Evolutionary conservation across 2,329 filamentous ascomycete genomes (phyloP).

Genomic region (Cladobotryum protrusum): DNA sequence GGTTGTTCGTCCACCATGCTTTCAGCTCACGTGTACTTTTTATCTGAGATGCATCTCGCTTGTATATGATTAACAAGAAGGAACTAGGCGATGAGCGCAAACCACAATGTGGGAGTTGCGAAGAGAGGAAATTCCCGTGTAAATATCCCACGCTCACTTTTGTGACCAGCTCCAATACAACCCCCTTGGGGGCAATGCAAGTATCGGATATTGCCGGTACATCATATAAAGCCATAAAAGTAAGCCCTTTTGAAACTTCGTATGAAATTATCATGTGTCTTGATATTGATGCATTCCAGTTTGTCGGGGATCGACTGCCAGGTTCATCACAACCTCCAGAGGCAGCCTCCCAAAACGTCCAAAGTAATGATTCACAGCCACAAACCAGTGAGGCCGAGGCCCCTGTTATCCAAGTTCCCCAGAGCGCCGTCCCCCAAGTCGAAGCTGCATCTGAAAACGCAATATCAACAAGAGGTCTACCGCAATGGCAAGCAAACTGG

Average conservation of each 20-base stretch:
- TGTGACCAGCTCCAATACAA: constrained; percentile 3
- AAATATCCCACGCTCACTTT: constrained; percentile 13
- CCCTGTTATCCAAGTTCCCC: neutral
- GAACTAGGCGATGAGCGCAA: constrained; percentile 16
- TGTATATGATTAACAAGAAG: neutral
- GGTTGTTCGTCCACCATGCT: neutral
- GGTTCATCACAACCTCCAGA: neutral
- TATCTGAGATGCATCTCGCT: no score
- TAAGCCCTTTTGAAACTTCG: constrained; percentile 2
- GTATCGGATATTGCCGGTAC: neutral
- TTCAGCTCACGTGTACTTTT: no score
- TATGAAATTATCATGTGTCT: neutral
- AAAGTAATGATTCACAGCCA: neutral
- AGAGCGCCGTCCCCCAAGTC: neutral
- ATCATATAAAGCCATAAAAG: constrained; percentile 11
- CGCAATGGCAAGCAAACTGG: constrained; percentile 12
- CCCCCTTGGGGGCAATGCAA: neutral
- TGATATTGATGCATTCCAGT: neutral
- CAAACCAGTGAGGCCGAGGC: neutral
- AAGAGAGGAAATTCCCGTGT: constrained; percentile 11
- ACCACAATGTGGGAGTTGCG: constrained; percentile 15
- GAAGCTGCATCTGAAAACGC: neutral
- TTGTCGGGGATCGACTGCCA: constrained; percentile 1
- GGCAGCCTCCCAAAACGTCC: neutral
- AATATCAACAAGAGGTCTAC: neutral